Base-by-base conservation (phyloP, 2,329 filamentous ascomycete species). In the Botrytis byssoidea region DNA sequence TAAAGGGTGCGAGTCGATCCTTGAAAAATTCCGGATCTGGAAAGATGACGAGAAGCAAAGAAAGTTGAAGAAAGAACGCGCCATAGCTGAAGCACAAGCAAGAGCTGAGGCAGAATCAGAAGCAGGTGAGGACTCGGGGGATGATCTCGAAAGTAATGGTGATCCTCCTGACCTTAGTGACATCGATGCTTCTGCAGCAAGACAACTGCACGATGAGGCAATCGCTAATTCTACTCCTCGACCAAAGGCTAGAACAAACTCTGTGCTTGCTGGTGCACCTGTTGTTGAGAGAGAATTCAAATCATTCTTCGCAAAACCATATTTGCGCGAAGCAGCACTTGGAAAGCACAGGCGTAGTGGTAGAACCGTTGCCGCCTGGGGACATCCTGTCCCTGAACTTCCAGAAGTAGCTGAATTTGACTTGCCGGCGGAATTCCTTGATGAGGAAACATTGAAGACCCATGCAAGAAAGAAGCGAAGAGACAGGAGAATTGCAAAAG, bases 21-120 rank as follows among this genome's bases (percentile, higher is more conserved):
- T 98, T 32, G 90, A 93, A 76, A 98, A 98, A 81, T 98, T 98
- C 81, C 89, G 90, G 69, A 86, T 89, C 72, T 98, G 95, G 95
- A 94, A 91, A 75, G 88, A 95, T 75, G 93, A 97, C 81, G 96
- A 99, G 82, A 97, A 95, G 84, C 89, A 92, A 61, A 86, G 93
- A 74, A 94, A 94, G 82, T 83, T 89, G 4, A 92, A 94, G 79
- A 93, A 91, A 79, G 93, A 95, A 74, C 90, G 90, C 66, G 87
- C 86, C 4, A 81, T 85, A 35, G 84, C 85, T 8, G 83, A 87
- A 71, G 83, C 82, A 63, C 83, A 83, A n/a, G 84, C 85, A 25
- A 84, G 85, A 25, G 83, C 81, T 40, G 83, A 82, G 20, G 80
- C 83, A 67, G 80, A 81, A 29, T 74, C 60, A 20, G 71, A 71